These are phyloP conservation scores for Escallonia herrerae DNA, from an alignment of 129 eudicot species.

Conservation along the genomic window DNA sequence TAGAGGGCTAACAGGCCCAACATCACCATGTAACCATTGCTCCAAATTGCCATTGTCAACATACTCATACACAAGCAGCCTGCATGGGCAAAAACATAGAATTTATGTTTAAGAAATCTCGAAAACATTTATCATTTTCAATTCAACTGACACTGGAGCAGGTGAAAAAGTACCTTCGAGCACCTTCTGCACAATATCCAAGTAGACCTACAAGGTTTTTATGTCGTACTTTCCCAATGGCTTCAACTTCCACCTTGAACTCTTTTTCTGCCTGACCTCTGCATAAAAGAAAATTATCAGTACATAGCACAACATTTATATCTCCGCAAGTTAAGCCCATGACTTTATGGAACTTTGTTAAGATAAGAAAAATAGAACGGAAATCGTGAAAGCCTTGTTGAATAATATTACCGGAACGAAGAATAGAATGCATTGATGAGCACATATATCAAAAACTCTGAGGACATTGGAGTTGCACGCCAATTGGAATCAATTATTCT, in stretches of 20 bases:
- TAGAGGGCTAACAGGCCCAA: conserved; percentile 75
- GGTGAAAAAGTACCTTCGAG: conserved; percentile 45
- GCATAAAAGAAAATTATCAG: conserved; percentile 4
- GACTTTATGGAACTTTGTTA: not conserved
- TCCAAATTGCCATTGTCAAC: conserved; percentile 95
- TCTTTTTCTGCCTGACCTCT: conserved; percentile 99
- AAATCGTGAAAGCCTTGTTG: not conserved
- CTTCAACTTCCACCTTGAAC: conserved; percentile 97
- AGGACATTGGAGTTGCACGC: too few relatives aligned
- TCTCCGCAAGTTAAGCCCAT: not conserved
- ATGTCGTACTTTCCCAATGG: conserved; percentile 97
- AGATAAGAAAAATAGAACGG: not conserved
- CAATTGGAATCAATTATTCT: too few relatives aligned
- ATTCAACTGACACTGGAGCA: not conserved
- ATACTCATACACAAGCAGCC: conserved; percentile 93
- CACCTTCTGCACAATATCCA: conserved; percentile 89
- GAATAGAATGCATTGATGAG: not conserved
- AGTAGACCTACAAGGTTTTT: conserved; percentile 88
- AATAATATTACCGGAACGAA: not conserved
- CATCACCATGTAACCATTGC: conserved; percentile 95
- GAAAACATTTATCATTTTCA: not conserved
- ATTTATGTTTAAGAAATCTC: not conserved
- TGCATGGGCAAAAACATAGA: conserved; percentile 11
- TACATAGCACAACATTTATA: not conserved
- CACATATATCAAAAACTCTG: too few relatives aligned